Base-by-base conservation (phyloP, 768 basidiomycete genomes). In the Arthromyces matolae region DNA sequence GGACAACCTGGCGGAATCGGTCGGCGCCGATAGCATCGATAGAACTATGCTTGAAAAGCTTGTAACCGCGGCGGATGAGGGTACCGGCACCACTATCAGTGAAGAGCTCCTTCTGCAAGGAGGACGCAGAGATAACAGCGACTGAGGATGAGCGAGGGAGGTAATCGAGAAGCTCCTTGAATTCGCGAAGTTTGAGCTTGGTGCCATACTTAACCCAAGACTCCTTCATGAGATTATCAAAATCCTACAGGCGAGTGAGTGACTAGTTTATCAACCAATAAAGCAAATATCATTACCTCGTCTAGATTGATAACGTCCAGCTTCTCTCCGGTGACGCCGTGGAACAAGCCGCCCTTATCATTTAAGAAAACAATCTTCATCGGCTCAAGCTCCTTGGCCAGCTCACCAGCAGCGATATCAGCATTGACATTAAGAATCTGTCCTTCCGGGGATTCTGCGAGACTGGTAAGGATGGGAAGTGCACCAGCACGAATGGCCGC, bases 381-480 rank as follows among this genome's bases (percentile, higher is more conserved):
- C 18, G 96, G 96, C 69, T 98, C 95, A 20, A 99, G 77, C 65
- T 98, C 95, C 71, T 97, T 96, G 6, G 95, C 89, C 16, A 99
- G 80, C 68, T 99, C 96, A 32, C 95, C 96, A 1, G 96, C 95
- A 2, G 96, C 96, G 53, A 98, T 89, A 64, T 99, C 96, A 18
- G 96, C 96, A 62, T 98, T 99, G 65, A 99, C 96, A 60, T 99
- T 99, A 53, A 98, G 76, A 58, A 99, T 93, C 67, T 99, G 96
- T n/a, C 96, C 96, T 27, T 96, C 92, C 18, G 84, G 78, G 27
- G 89, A 89, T 70, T 98, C 96, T 5, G 96, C 95, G 42, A 99
- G 74, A 65, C 86, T 89, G 54, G 93, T 97, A 16, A 98, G 76
- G 68, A 99, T 96, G 48, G 96, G 96, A 20, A 99, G 77, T 18